Percentiles rank a stretch among this genome's conserved stretches.
phyloP scores from a whole-genome alignment of 495 filamentous ascomycete genomes.

The Tuber indicum region DNA sequence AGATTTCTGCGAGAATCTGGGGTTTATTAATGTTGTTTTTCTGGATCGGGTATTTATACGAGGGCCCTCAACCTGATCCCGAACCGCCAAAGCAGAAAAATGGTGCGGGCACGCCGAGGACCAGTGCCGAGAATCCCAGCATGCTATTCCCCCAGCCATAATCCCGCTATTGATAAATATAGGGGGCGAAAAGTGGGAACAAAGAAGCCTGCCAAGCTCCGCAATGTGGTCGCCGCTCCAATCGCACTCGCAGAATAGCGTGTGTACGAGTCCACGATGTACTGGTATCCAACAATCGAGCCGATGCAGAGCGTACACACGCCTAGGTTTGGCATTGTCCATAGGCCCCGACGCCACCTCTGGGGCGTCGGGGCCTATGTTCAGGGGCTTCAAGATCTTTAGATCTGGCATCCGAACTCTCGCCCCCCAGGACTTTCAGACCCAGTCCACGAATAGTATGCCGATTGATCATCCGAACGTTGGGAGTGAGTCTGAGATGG shows the following conservation, averaged over 20 bases:
- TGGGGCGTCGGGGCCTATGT: too few relatives aligned
- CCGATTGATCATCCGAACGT: not conserved
- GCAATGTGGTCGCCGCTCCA: constrained; percentile 56
- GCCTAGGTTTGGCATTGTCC: constrained; percentile 68
- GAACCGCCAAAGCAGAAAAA: not conserved
- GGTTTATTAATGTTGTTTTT: too few relatives aligned
- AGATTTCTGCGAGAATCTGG: too few relatives aligned
- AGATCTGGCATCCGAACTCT: not conserved
- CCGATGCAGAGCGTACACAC: constrained; percentile 55
- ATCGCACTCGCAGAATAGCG: constrained; percentile 64
- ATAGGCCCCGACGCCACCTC: too few relatives aligned
- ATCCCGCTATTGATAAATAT: constrained; percentile 46
- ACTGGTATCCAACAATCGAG: constrained; percentile 61
- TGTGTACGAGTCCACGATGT: constrained; percentile 57
- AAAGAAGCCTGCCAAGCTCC: constrained; percentile 63
- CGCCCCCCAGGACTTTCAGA: not conserved
- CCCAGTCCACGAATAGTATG: not conserved
- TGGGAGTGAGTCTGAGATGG: not conserved
- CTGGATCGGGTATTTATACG: too few relatives aligned
- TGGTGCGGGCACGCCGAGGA: not conserved
- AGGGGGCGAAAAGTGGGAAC: constrained; percentile 70
- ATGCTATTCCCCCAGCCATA: constrained; percentile 1
- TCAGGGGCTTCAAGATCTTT: not conserved
- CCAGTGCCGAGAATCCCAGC: not conserved
- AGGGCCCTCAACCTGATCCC: not conserved